phyloP scores from a whole-genome alignment of 345 rosid genomes.

The Camelina neglecta region DNA sequence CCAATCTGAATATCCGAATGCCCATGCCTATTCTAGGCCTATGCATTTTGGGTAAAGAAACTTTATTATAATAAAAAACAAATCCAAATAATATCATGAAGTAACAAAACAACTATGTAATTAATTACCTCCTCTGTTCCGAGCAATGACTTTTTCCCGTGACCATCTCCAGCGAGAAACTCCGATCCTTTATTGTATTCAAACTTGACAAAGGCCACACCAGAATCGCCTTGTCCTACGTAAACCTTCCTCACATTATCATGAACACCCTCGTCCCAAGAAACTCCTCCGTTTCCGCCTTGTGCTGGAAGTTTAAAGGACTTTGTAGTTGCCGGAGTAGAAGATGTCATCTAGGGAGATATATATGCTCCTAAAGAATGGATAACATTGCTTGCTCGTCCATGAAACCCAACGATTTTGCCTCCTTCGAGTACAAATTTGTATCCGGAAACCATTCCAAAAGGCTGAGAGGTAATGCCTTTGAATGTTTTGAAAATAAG shows the following conservation, averaged over 20 bases:
- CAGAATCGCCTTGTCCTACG: conserved; percentile 14
- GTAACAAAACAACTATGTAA: not conserved
- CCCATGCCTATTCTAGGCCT: too few relatives aligned
- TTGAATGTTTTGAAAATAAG: conserved; percentile 12
- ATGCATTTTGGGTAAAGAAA: too few relatives aligned
- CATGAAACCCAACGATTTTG: too few relatives aligned
- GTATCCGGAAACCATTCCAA: not conserved
- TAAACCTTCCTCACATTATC: conserved; percentile 9
- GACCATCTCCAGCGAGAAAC: not conserved
- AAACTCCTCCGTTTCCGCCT: conserved; percentile 36
- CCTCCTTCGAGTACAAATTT: too few relatives aligned
- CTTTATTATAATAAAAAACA: too few relatives aligned
- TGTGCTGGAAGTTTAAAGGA: conserved; percentile 22
- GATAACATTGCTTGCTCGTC: too few relatives aligned
- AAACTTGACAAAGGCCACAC: not conserved
- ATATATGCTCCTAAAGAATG: too few relatives aligned
- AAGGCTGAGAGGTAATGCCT: conserved; percentile 13
- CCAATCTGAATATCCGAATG: too few relatives aligned
- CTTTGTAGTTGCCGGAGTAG: too few relatives aligned
- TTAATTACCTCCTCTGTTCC: conserved; percentile 16
- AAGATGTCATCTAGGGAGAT: too few relatives aligned
- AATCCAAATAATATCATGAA: too few relatives aligned
- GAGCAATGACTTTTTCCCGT: conserved; percentile 9
- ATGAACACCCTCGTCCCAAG: conserved; percentile 41
- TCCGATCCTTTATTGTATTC: conserved; percentile 4